phyloP scores from a whole-genome alignment of 257 asterid genomes.

The Eucommia ulmoides region DNA sequence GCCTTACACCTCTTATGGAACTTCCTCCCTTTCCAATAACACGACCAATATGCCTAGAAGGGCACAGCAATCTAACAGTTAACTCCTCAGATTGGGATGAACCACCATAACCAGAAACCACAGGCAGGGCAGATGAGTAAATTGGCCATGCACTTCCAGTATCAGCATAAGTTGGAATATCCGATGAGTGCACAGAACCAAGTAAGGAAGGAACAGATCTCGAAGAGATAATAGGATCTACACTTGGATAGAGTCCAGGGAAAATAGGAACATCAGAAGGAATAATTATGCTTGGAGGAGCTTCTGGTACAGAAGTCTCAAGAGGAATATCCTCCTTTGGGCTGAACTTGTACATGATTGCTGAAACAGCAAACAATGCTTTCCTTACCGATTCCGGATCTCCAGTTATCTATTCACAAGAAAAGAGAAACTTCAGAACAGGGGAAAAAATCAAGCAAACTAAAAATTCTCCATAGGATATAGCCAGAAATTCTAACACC shows the following conservation, averaged over 20 bases:
- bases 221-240: constrained; percentile 36
- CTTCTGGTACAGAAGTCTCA: constrained; percentile 52
- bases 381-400: constrained; percentile 68
- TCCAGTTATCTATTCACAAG: constrained; percentile 56
- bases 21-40: constrained; percentile 90
- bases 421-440: constrained; percentile 6
- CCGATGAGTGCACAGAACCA: constrained; percentile 49
- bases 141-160: constrained; percentile 68
- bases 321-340: constrained; percentile 89
- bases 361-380: constrained; percentile 86
- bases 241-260: constrained; percentile 59
- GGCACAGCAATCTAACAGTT: constrained; percentile 59
- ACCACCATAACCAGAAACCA: constrained; percentile 66
- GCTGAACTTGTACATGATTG: constrained; percentile 81
- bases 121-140: constrained; percentile 70
- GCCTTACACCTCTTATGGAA: constrained; percentile 59
- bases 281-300: constrained; percentile 73
- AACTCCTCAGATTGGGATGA: constrained; percentile 55
- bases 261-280: constrained; percentile 81
- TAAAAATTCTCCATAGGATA: neutral
- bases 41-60: constrained; percentile 68
- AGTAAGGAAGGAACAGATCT: constrained; percentile 58
- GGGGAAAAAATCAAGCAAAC: neutral
- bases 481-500: neutral
- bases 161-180: constrained; percentile 54